These are phyloP conservation scores for Annulohypoxylon nitens DNA, from an alignment of 495 filamentous ascomycete species.

Conservation along the genomic window DNA sequence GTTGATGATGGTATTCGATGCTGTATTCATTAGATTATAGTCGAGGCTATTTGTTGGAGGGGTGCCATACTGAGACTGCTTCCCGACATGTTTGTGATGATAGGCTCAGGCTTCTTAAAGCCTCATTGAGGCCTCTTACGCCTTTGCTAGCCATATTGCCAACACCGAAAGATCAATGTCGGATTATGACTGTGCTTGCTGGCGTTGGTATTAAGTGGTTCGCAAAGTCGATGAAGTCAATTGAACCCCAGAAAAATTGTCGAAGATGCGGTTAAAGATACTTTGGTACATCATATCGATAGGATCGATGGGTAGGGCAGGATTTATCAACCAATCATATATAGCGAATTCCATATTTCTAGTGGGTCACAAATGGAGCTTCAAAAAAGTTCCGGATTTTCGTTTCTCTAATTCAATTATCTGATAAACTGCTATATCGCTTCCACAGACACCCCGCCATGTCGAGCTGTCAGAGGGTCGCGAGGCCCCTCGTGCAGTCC, in stretches of 20 bases:
- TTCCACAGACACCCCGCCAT: constrained; percentile 58
- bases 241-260: constrained; percentile 49
- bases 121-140: constrained; percentile 61
- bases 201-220: constrained; percentile 13
- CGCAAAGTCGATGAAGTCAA: constrained; percentile 28
- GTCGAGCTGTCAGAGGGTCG: constrained; percentile 77
- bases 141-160: constrained; percentile 60
- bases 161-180: neutral
- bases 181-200: neutral
- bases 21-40: constrained; percentile 31
- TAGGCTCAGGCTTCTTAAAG: constrained; percentile 58
- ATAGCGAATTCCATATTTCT: constrained; percentile 10
- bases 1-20: constrained; percentile 43
- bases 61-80: constrained; percentile 45
- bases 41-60: neutral
- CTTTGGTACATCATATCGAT: constrained; percentile 39
- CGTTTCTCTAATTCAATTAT: constrained; percentile 8
- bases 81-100: constrained; percentile 57
- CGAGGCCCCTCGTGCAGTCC: constrained; percentile 74
- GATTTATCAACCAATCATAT: constrained; percentile 16
- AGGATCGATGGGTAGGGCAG: constrained; percentile 29
- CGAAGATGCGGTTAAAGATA: constrained; percentile 23
- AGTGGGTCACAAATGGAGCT: constrained; percentile 28
- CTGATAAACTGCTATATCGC: neutral
- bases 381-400: constrained; percentile 39